These are phyloP conservation scores for Globisporangium spiculum DNA, from an alignment of 352 stramenopile genomes.

Conservation along the genomic window DNA sequence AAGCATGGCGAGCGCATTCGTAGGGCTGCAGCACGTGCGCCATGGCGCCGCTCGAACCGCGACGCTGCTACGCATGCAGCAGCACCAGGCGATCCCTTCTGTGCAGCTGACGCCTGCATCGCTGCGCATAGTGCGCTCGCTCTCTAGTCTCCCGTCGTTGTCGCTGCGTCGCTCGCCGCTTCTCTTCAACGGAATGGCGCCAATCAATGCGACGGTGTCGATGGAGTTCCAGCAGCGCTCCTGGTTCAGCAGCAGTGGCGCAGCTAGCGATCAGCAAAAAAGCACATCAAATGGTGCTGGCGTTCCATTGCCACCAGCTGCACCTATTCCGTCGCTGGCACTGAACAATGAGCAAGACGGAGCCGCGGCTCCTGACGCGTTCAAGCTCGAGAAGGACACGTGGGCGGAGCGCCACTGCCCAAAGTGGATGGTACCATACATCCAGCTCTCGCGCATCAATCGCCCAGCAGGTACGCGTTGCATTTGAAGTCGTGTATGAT, in stretches of 20 bases:
- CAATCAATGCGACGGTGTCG: background rate
- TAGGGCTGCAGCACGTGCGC: constrained; percentile 12
- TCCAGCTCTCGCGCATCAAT: constrained; percentile 85
- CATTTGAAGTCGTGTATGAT: background rate
- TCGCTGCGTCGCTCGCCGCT: constrained; percentile 1
- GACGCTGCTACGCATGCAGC: background rate
- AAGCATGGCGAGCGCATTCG: constrained; percentile 9
- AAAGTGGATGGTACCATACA: constrained; percentile 80
- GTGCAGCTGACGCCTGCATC: background rate
- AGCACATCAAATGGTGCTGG: background rate
- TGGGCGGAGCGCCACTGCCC: constrained; percentile 79
- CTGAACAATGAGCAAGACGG: constrained; percentile 5
- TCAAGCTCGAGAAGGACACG: constrained; percentile 81
- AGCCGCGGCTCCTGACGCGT: constrained; percentile 23
- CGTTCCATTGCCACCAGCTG: background rate
- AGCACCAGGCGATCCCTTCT: background rate
- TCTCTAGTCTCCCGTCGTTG: background rate
- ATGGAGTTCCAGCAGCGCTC: constrained; percentile 7
- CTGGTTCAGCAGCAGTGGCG: background rate
- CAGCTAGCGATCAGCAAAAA: background rate
- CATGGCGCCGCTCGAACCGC: background rate
- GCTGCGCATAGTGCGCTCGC: background rate
- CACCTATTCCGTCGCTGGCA: constrained; percentile 3
- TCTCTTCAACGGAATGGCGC: background rate
- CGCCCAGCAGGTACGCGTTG: constrained; percentile 51